phyloP scores from a whole-genome alignment of 257 asterid species.

The Dorcoceras hygrometricum region DNA sequence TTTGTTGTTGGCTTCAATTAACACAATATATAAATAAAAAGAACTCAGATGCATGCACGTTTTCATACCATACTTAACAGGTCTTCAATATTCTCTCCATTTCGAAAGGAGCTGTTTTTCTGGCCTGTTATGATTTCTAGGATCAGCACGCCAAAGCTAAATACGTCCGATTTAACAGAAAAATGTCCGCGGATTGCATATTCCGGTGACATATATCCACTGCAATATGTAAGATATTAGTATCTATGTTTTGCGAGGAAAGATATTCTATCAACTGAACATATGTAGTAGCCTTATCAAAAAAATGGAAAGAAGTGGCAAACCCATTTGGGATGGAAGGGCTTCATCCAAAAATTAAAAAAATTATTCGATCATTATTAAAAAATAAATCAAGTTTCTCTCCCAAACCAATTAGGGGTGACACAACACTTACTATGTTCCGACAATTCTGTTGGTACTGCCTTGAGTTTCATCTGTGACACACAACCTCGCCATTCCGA shows the following conservation, averaged over 20 bases:
- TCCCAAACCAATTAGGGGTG: too few species aligned
- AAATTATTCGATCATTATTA: too few species aligned
- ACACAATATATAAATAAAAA: too few species aligned
- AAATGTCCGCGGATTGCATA: constrained; percentile 35
- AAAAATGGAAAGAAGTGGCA: background rate
- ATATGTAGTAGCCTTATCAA: too few species aligned
- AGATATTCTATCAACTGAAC: too few species aligned
- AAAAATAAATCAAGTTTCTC: too few species aligned
- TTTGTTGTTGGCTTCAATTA: too few species aligned
- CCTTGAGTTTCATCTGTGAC: constrained; percentile 12
- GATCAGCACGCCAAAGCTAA: constrained; percentile 47
- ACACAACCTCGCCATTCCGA: constrained; percentile 15
- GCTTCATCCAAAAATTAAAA: too few species aligned
- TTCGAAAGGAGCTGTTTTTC: constrained; percentile 21
- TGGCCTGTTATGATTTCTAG: constrained; percentile 44
- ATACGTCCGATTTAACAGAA: constrained; percentile 48
- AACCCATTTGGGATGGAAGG: too few species aligned
- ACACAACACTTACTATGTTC: constrained; percentile 1
- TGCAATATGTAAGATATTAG: constrained; percentile 4
- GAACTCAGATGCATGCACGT: too few species aligned
- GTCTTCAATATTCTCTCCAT: constrained; percentile 25
- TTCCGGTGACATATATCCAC: constrained; percentile 58
- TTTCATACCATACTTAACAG: constrained; percentile 37
- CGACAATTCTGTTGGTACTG: constrained; percentile 5
- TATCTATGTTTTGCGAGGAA: too few species aligned